These are phyloP conservation scores for Fraxinus baroniana DNA, from an alignment of 305 asterid genomes.

Conservation along the genomic window DNA sequence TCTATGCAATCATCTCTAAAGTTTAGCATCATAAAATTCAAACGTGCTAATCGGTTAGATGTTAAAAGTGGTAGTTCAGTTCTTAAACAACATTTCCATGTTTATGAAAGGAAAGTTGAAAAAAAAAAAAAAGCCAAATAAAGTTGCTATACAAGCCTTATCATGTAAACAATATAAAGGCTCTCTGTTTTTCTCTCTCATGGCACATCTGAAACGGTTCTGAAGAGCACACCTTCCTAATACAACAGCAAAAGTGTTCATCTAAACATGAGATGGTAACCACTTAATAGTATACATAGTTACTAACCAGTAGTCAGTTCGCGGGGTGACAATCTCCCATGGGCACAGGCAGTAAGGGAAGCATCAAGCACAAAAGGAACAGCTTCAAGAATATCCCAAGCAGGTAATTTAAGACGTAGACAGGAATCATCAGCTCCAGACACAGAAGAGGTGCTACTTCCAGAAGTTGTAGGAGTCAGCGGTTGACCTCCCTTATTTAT, in stretches of 20 bases:
- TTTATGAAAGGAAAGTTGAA: not conserved
- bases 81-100: slow-evolving; percentile 3
- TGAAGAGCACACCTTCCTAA: slow-evolving; percentile 16
- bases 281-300: slow-evolving; percentile 7
- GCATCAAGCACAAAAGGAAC: slow-evolving; percentile 97
- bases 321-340: slow-evolving; percentile 86
- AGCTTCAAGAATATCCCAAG: slow-evolving; percentile 99
- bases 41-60: not conserved
- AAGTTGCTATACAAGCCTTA: not conserved
- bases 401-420: slow-evolving; percentile 76
- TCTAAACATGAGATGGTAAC: slow-evolving; percentile 16
- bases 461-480: slow-evolving; percentile 67
- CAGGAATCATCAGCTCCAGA: slow-evolving; percentile 66
- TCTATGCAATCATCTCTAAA: not conserved
- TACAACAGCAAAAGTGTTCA: slow-evolving; percentile 16
- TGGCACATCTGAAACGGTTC: slow-evolving; percentile 13
- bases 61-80: not conserved
- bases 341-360: slow-evolving; percentile 90
- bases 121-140: not conserved
- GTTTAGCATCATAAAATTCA: not conserved
- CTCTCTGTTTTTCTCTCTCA: not conserved
- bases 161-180: slow-evolving; percentile 6
- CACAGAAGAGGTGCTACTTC: slow-evolving; percentile 74
- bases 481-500: slow-evolving; percentile 59
- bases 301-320: slow-evolving; percentile 87